Percentiles rank a stretch among this genome's conserved stretches.
Conservation (phyloP, 352 stramenopile genomes). For the Pseudoperonospora humuli region DNA sequence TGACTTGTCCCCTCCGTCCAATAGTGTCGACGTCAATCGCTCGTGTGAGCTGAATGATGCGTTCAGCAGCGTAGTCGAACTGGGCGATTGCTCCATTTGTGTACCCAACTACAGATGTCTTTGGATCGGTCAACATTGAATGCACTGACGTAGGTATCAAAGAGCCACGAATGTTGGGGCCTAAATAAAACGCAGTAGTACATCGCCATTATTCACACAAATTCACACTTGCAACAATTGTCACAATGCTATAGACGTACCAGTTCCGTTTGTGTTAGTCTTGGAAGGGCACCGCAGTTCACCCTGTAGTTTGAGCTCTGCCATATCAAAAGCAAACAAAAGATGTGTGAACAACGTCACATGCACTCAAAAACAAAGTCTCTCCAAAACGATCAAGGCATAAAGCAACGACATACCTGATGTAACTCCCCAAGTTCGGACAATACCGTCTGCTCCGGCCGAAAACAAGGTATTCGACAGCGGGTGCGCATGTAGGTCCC, state of each 20-base stretch:
- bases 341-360: conserved; percentile 1
- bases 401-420: conserved; percentile 34
- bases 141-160: conserved; percentile 70
- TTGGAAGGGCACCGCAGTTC: conserved; percentile 57
- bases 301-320: conserved; percentile 71
- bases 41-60: conserved; percentile 64
- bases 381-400: not conserved
- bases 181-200: not conserved
- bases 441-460: conserved; percentile 64
- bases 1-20: conserved; percentile 64
- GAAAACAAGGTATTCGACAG: conserved; percentile 81
- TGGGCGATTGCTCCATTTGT: conserved; percentile 61
- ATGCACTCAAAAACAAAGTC: too few species aligned
- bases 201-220: not conserved
- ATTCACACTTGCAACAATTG: not conserved
- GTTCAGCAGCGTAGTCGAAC: conserved; percentile 71
- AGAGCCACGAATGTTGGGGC: conserved; percentile 40
- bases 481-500: conserved; percentile 74
- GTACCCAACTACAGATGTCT: conserved; percentile 75
- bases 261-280: conserved; percentile 40
- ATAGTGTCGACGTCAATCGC: conserved; percentile 59
- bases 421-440: conserved; percentile 68
- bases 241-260: conserved; percentile 11
- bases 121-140: conserved; percentile 62
- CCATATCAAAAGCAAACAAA: not conserved